Evolutionary conservation across 345 rosid species (phyloP).

Genomic region (Euphorbia tirucalli): DNA sequence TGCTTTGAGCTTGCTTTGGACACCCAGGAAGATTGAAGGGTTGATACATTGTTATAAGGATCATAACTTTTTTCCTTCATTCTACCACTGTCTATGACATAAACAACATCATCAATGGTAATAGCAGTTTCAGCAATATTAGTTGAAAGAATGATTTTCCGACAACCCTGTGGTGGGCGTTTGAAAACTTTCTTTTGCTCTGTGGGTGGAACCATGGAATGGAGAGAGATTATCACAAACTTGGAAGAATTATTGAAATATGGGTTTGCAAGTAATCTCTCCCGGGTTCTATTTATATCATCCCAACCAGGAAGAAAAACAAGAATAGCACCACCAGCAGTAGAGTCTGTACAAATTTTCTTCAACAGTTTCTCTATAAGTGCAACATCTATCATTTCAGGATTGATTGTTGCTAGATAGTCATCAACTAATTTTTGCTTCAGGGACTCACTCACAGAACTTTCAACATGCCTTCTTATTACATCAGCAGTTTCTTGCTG

Average conservation of each 20-base stretch:
- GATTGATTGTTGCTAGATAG: conserved; percentile 58
- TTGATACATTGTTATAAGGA: conserved; percentile 82
- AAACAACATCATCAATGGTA: conserved; percentile 93
- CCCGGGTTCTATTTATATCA: conserved; percentile 68
- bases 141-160: conserved; percentile 83
- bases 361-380: conserved; percentile 69
- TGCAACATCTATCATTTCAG: conserved; percentile 64
- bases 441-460: conserved; percentile 30
- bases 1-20: conserved; percentile 96
- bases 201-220: conserved; percentile 83
- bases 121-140: conserved; percentile 92
- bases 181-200: conserved; percentile 85
- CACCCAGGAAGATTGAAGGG: conserved; percentile 89
- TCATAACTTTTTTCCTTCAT: conserved; percentile 98
- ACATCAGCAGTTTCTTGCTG: conserved; percentile 66
- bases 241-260: conserved; percentile 54
- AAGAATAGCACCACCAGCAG: conserved; percentile 82
- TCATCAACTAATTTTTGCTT: conserved; percentile 58
- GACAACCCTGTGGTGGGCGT: conserved; percentile 74
- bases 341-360: conserved; percentile 68
- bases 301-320: conserved; percentile 99
- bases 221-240: conserved; percentile 74
- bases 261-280: conserved; percentile 53
- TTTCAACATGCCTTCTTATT: conserved; percentile 49
- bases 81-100: conserved; percentile 91